These are phyloP conservation scores for Luvunga scandens DNA, from an alignment of 345 rosid genomes.

Conservation along the genomic window DNA sequence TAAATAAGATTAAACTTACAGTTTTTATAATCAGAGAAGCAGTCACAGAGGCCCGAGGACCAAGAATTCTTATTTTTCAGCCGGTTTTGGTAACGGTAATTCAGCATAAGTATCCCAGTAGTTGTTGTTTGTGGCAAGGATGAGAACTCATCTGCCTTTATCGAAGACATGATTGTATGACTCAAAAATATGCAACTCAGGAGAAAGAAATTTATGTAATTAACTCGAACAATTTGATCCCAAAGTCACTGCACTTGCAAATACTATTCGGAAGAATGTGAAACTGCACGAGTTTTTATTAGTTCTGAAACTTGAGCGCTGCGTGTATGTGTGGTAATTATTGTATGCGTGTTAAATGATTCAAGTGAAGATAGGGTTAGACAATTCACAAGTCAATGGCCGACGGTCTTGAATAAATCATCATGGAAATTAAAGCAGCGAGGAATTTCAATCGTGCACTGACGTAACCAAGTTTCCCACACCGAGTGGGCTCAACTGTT, in stretches of 20 bases:
- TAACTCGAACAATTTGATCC: too few relatives aligned
- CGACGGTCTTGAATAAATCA: not conserved
- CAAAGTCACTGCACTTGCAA: too few relatives aligned
- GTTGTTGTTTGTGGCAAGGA: conserved; percentile 3
- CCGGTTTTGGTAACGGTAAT: not conserved
- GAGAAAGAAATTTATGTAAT: too few relatives aligned
- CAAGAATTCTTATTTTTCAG: conserved; percentile 18
- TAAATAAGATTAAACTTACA: conserved; percentile 23
- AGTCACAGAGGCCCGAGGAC: conserved; percentile 41
- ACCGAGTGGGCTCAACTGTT: too few relatives aligned
- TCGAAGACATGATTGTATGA: not conserved
- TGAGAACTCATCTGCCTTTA: not conserved
- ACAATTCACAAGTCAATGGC: not conserved
- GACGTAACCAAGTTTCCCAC: too few relatives aligned
- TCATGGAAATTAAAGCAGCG: not conserved
- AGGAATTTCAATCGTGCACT: too few relatives aligned
- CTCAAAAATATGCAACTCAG: not conserved
- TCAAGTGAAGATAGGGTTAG: not conserved
- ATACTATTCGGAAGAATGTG: too few relatives aligned
- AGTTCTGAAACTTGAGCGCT: not conserved
- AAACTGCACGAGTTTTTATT: not conserved
- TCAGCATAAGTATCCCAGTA: conserved; percentile 20
- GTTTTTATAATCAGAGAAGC: conserved; percentile 32
- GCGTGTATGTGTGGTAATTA: not conserved
- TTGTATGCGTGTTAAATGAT: not conserved